Evolutionary conservation across 1,284 basidiomycete genomes (phyloP).

Genomic region (Fomes fomentarius): DNA sequence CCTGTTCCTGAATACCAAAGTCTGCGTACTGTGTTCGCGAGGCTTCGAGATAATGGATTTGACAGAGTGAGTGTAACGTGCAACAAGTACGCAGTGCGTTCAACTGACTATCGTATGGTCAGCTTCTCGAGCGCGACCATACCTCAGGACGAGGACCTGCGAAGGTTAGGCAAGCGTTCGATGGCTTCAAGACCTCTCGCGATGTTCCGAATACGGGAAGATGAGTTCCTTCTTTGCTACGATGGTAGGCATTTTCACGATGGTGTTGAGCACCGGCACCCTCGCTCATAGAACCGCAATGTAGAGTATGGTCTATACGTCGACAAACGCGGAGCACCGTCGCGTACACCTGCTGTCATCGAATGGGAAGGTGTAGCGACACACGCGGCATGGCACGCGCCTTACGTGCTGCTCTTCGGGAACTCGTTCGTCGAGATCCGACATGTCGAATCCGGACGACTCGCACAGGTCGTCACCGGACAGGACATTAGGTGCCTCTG

Average conservation of each 20-base stretch:
- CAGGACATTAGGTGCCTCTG: slow-evolving; percentile 86
- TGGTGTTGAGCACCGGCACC: not conserved
- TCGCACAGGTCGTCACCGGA: slow-evolving; percentile 88
- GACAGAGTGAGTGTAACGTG: slow-evolving; percentile 76
- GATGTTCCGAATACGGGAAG: slow-evolving; percentile 88
- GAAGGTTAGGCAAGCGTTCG: slow-evolving; percentile 77
- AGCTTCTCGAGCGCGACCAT: slow-evolving; percentile 90
- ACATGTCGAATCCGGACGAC: slow-evolving; percentile 81
- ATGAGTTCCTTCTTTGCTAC: slow-evolving; percentile 93
- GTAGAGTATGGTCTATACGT: slow-evolving; percentile 91
- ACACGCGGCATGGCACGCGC: slow-evolving; percentile 85
- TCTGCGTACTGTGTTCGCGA: slow-evolving; percentile 88
- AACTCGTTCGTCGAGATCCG: slow-evolving; percentile 91
- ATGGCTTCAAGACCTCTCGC: slow-evolving; percentile 84
- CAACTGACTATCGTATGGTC: not conserved
- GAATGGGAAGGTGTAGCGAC: slow-evolving; percentile 96
- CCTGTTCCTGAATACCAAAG: slow-evolving; percentile 88
- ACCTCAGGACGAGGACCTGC: slow-evolving; percentile 75
- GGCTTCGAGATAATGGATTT: slow-evolving; percentile 98
- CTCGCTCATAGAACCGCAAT: not conserved
- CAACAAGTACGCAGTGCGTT: no score
- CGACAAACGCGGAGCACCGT: slow-evolving; percentile 85
- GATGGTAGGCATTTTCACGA: no score
- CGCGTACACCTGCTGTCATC: slow-evolving; percentile 71
- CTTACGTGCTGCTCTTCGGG: slow-evolving; percentile 90